These are phyloP conservation scores for Pythium angustatum DNA, from an alignment of 352 stramenopile genomes.

Conservation along the genomic window DNA sequence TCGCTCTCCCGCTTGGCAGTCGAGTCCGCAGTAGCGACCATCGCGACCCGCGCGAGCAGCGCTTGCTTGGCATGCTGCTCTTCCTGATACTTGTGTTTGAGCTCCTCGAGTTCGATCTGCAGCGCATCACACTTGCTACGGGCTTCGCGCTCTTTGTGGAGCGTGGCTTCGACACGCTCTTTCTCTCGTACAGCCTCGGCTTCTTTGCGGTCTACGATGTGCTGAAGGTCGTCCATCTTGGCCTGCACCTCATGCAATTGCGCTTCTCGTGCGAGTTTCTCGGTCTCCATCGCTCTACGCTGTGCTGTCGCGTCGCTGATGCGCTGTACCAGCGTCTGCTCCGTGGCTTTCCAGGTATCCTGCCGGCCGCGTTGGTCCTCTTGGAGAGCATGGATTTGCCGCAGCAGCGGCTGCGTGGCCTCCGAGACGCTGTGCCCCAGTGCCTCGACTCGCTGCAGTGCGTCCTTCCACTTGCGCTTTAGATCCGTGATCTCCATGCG, in stretches of 20 bases:
- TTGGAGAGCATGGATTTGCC: constrained; percentile 68
- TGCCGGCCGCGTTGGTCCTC: constrained; percentile 64
- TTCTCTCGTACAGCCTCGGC: constrained; percentile 37
- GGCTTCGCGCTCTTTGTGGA: constrained; percentile 42
- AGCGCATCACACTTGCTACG: constrained; percentile 42
- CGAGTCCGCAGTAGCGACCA: constrained; percentile 6
- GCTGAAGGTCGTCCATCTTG: constrained; percentile 39
- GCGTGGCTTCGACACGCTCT: constrained; percentile 33
- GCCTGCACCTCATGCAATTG: constrained; percentile 37
- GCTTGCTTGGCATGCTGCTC: constrained; percentile 30
- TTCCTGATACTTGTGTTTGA: constrained; percentile 39
- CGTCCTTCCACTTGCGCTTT: constrained; percentile 83
- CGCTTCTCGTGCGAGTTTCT: constrained; percentile 46
- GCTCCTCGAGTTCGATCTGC: constrained; percentile 54
- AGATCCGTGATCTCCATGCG: constrained; percentile 53
- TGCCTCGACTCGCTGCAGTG: constrained; percentile 62
- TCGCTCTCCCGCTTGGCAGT: constrained; percentile 8
- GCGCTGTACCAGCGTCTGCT: constrained; percentile 42
- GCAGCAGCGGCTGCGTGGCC: constrained; percentile 72
- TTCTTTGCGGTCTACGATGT: constrained; percentile 33
- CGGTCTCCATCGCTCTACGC: constrained; percentile 36
- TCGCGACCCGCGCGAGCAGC: constrained; percentile 17
- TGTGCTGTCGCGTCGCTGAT: constrained; percentile 43
- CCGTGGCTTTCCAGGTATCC: constrained; percentile 56
- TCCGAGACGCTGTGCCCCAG: constrained; percentile 69